A percentile compares a stretch with the other conserved stretches of the same genome.
Evolutionary conservation across 2,329 filamentous ascomycete species (phyloP).

Genomic region (Clarireedia homoeocarpa): DNA sequence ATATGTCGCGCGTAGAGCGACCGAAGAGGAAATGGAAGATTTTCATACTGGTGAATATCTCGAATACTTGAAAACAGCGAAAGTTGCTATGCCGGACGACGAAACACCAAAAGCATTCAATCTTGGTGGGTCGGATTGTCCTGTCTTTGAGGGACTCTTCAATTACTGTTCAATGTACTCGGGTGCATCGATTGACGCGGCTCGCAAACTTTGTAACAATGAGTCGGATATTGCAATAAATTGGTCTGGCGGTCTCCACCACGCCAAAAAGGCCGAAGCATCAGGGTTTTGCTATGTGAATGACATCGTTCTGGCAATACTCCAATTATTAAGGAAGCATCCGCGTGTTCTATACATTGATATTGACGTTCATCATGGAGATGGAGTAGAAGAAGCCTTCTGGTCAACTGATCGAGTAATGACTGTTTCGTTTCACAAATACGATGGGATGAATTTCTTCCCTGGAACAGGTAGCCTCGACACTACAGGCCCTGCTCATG

Average conservation of each 20-base stretch:
- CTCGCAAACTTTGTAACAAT: slow-evolving; percentile 75
- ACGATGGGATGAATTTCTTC: slow-evolving; percentile 77
- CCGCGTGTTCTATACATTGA: slow-evolving; percentile 90
- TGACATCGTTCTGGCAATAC: slow-evolving; percentile 89
- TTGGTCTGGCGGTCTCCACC: slow-evolving; percentile 94
- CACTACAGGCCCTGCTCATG: slow-evolving; percentile 74
- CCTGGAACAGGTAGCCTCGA: slow-evolving; percentile 84
- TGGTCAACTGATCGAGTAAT: slow-evolving; percentile 84
- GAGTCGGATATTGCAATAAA: slow-evolving; percentile 95
- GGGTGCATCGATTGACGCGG: slow-evolving; percentile 83
- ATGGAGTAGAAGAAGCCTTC: slow-evolving; percentile 86
- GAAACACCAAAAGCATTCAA: slow-evolving; percentile 64
- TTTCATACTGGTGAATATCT: slow-evolving; percentile 90
- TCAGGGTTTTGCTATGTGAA: slow-evolving; percentile 99
- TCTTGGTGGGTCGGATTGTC: slow-evolving; percentile 85
- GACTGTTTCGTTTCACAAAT: slow-evolving; percentile 95
- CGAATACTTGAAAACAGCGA: slow-evolving; percentile 71
- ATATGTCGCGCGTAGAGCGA: slow-evolving; percentile 76
- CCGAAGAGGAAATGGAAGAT: slow-evolving; percentile 75
- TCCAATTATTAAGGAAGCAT: slow-evolving; percentile 75
- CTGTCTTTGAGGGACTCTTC: slow-evolving; percentile 91
- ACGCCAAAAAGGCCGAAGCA: slow-evolving; percentile 89
- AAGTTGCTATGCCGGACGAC: slow-evolving; percentile 58
- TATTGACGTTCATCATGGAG: slow-evolving; percentile 87
- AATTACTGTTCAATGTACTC: slow-evolving; percentile 93